Evolutionary conservation across 306 rosid genomes (phyloP).

Genomic region (Corylus americana): DNA sequence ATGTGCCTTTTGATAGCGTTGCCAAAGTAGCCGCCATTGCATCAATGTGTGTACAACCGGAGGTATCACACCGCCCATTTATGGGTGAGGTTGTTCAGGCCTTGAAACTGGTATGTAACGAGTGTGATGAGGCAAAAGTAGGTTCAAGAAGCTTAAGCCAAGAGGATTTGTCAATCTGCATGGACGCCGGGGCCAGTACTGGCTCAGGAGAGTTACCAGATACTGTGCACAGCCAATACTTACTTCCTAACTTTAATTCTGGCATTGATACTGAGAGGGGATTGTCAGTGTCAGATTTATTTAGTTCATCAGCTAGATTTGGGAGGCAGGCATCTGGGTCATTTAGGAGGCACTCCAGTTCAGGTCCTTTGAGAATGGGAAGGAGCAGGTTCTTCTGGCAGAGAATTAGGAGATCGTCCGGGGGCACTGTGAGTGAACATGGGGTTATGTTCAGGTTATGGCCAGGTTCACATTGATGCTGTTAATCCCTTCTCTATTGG

Average conservation of each 20-base stretch:
- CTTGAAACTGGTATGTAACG: constrained; percentile 72
- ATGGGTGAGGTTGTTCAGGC: constrained; percentile 98
- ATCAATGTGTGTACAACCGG: constrained; percentile 89
- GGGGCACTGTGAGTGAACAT: constrained; percentile 77
- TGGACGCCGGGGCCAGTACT: constrained; percentile 32
- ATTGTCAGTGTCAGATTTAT: constrained; percentile 54
- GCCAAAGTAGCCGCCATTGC: constrained; percentile 95
- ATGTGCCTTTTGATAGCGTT: constrained; percentile 54
- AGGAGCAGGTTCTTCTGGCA: constrained; percentile 68
- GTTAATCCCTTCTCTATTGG: constrained; percentile 8
- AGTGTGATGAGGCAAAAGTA: constrained; percentile 52
- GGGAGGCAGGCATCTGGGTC: constrained; percentile 47
- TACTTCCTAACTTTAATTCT: constrained; percentile 40
- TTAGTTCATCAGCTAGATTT: constrained; percentile 40
- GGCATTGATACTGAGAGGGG: constrained; percentile 53
- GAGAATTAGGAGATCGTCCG: constrained; percentile 58
- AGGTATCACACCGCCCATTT: constrained; percentile 85
- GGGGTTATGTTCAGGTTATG: constrained; percentile 46
- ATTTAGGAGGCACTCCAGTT: constrained; percentile 62
- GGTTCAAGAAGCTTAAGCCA: constrained; percentile 51
- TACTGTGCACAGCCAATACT: constrained; percentile 52
- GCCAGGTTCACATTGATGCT: constrained; percentile 38
- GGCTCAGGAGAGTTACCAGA: constrained; percentile 50
- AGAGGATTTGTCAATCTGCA: constrained; percentile 49
- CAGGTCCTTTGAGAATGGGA: constrained; percentile 63